These are phyloP conservation scores for Phyllostachys edulis DNA, from an alignment of 176 grass and related monocot genomes.

Conservation along the genomic window DNA sequence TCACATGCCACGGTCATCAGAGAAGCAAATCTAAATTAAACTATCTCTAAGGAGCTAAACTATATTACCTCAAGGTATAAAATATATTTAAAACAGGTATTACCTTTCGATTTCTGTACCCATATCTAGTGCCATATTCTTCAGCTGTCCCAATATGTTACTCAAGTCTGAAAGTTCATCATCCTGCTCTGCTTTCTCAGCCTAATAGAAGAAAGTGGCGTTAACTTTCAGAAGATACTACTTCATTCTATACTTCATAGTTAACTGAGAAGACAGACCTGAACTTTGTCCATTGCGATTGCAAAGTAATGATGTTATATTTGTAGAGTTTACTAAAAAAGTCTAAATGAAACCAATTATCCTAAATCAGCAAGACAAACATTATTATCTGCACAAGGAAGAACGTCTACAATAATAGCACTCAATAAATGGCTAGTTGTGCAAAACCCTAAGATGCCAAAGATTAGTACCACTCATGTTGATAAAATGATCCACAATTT, in stretches of 20 bases:
- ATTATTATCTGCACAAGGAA: conserved; percentile 1
- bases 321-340: not conserved
- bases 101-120: conserved; percentile 75
- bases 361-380: too few relatives aligned
- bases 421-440: not conserved
- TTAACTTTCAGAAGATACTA: not conserved
- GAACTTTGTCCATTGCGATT: conserved; percentile 54
- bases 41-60: too few relatives aligned
- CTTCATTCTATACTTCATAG: not conserved
- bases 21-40: too few relatives aligned
- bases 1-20: too few relatives aligned
- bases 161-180: conserved; percentile 67
- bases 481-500: not conserved
- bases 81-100: not conserved
- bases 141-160: conserved; percentile 60
- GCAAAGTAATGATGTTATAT: conserved; percentile 28
- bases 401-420: not conserved
- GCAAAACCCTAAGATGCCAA: not conserved
- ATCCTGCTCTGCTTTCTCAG: conserved; percentile 72
- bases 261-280: conserved; percentile 46
- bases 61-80: too few relatives aligned
- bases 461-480: not conserved
- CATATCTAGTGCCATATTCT: conserved; percentile 82
- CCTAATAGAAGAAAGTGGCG: conserved; percentile 30
- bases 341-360: not conserved